phyloP scores from a whole-genome alignment of 164 flowering plant species.

The Malania oleifera region DNA sequence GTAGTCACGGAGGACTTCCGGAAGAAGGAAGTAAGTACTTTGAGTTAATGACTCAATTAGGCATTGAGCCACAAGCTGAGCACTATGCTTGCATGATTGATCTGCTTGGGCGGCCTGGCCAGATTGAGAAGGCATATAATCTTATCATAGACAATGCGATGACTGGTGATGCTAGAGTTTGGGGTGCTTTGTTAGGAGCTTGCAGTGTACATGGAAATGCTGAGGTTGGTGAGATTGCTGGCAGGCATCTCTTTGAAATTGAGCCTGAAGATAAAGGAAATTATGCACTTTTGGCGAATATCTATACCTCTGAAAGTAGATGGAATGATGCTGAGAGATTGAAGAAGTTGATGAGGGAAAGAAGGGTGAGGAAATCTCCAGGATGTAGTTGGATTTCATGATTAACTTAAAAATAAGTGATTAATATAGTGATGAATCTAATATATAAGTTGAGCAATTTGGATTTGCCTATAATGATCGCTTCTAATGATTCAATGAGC shows the following conservation, averaged over 20 bases:
- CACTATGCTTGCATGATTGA: conserved; percentile 46
- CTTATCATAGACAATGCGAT: conserved; percentile 17
- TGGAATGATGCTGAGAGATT: conserved; percentile 39
- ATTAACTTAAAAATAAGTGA: too few species aligned
- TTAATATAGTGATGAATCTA: too few species aligned
- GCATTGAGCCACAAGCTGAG: conserved; percentile 28
- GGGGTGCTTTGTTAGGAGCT: conserved; percentile 44
- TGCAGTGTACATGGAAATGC: conserved; percentile 35
- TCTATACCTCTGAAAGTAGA: conserved; percentile 29
- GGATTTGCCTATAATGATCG: too few species aligned
- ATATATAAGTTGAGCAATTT: too few species aligned
- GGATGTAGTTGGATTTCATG: too few species aligned
- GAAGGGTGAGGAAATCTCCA: conserved; percentile 30
- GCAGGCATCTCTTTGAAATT: conserved; percentile 32
- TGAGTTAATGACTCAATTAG: conserved; percentile 26
- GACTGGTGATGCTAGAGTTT: conserved; percentile 28
- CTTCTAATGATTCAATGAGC: too few species aligned
- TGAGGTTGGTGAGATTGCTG: conserved; percentile 40
- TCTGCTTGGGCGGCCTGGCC: conserved; percentile 43
- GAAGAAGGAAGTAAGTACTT: conserved; percentile 37
- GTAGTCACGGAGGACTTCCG: conserved; percentile 41
- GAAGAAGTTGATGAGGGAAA: conserved; percentile 28
- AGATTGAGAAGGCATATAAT: conserved; percentile 26
- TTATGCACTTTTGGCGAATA: conserved; percentile 36
- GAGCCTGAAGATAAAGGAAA: conserved; percentile 49